Conservation (phyloP, 2,329 filamentous ascomycete species). For the Raffaelea ambrosiae region DNA sequence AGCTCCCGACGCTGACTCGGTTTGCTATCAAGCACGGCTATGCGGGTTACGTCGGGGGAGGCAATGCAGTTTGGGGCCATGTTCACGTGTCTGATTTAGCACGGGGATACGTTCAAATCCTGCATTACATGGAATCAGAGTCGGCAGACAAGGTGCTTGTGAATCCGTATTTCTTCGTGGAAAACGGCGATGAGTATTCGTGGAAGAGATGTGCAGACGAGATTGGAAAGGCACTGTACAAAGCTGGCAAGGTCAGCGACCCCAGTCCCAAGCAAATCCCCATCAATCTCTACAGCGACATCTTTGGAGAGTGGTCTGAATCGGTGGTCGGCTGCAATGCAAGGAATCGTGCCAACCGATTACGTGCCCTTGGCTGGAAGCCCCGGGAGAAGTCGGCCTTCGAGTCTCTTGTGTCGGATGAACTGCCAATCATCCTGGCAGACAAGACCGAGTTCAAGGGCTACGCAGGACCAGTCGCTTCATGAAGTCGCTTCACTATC, state of each 20-base stretch:
- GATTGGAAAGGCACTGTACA: too few relatives aligned
- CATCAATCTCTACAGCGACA: not conserved
- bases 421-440: not conserved
- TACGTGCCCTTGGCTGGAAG: not conserved
- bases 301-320: not conserved
- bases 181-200: too few relatives aligned
- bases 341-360: not conserved
- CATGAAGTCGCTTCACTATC: too few relatives aligned
- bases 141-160: too few relatives aligned
- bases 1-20: not conserved
- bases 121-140: too few relatives aligned
- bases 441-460: not conserved
- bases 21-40: not conserved
- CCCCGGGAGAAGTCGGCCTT: not conserved
- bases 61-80: not conserved
- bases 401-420: not conserved
- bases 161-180: too few relatives aligned
- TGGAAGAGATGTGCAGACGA: too few relatives aligned
- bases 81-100: too few relatives aligned
- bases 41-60: not conserved
- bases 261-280: too few relatives aligned
- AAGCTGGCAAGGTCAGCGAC: too few relatives aligned
- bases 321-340: not conserved
- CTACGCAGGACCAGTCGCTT: not conserved
- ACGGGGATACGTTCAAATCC: too few relatives aligned